phyloP scores from a whole-genome alignment of 2,329 filamentous ascomycete species.

The Ascochyta lentis region DNA sequence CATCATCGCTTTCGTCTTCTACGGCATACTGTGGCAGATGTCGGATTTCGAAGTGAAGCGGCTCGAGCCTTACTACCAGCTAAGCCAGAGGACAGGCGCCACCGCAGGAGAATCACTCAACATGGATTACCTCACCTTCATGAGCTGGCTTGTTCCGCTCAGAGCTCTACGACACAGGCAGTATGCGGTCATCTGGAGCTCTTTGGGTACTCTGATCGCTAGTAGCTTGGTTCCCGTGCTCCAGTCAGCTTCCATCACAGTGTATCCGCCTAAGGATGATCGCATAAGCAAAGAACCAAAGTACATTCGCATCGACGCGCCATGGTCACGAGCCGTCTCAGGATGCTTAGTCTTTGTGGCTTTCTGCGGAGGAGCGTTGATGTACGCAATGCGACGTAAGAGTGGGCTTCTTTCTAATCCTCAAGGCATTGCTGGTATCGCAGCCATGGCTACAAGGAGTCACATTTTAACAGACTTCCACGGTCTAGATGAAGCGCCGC shows the following conservation, averaged over 20 bases:
- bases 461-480: conserved; percentile 78
- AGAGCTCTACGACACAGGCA: conserved; percentile 68
- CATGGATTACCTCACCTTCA: conserved; percentile 74
- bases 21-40: conserved; percentile 59
- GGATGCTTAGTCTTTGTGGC: conserved; percentile 64
- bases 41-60: conserved; percentile 59
- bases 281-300: conserved; percentile 59
- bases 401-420: conserved; percentile 73
- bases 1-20: conserved; percentile 56
- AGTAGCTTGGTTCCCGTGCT: conserved; percentile 73
- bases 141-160: conserved; percentile 70
- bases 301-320: conserved; percentile 61
- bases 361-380: conserved; percentile 62
- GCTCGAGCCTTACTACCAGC: conserved; percentile 58
- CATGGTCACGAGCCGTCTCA: conserved; percentile 69
- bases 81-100: conserved; percentile 46
- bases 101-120: conserved; percentile 65
- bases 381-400: conserved; percentile 67
- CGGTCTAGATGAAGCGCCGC: conserved; percentile 71
- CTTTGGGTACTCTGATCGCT: conserved; percentile 68
- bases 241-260: conserved; percentile 66
- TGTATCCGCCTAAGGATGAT: conserved; percentile 60
- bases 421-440: conserved; percentile 74
- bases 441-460: conserved; percentile 75
- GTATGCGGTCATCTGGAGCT: conserved; percentile 72